Evolutionary conservation across 2,329 filamentous ascomycete species (phyloP).

Genomic region (Parasarocladium wereldwijsianum): DNA sequence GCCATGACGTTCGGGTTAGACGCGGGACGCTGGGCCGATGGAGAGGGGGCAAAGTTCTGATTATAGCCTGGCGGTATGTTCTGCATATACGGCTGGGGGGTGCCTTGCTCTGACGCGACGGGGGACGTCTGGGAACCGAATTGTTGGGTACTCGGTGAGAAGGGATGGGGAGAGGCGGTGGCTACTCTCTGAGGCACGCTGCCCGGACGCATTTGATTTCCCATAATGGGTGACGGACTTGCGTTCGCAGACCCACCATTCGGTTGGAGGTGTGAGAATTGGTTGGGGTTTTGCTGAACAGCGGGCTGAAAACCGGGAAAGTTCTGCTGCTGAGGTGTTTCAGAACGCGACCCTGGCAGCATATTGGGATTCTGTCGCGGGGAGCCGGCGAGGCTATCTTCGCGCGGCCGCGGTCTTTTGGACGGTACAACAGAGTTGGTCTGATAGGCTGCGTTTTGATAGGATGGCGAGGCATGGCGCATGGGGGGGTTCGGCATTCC

Average conservation of each 20-base stretch:
- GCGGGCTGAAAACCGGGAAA: constrained; percentile 56
- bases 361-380: constrained; percentile 62
- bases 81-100: constrained; percentile 60
- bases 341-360: constrained; percentile 71
- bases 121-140: constrained; percentile 62
- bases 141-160: constrained; percentile 62
- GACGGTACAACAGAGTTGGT: constrained; percentile 79
- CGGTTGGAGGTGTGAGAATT: constrained; percentile 72
- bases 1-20: constrained; percentile 38
- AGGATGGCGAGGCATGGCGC: constrained; percentile 70
- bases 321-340: constrained; percentile 67
- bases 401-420: constrained; percentile 67
- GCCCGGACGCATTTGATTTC: constrained; percentile 59
- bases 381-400: constrained; percentile 74
- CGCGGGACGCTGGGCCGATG: constrained; percentile 39
- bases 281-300: constrained; percentile 43
- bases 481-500: constrained; percentile 69
- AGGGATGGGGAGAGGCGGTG: constrained; percentile 84
- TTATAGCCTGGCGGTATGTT: constrained; percentile 44
- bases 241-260: constrained; percentile 70
- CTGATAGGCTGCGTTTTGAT: constrained; percentile 65
- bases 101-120: constrained; percentile 61
- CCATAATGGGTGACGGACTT: constrained; percentile 87
- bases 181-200: constrained; percentile 68
- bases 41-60: constrained; percentile 41